These are phyloP conservation scores for Puccinia novopanici DNA, from an alignment of 1,284 basidiomycete species.

Conservation along the genomic window DNA sequence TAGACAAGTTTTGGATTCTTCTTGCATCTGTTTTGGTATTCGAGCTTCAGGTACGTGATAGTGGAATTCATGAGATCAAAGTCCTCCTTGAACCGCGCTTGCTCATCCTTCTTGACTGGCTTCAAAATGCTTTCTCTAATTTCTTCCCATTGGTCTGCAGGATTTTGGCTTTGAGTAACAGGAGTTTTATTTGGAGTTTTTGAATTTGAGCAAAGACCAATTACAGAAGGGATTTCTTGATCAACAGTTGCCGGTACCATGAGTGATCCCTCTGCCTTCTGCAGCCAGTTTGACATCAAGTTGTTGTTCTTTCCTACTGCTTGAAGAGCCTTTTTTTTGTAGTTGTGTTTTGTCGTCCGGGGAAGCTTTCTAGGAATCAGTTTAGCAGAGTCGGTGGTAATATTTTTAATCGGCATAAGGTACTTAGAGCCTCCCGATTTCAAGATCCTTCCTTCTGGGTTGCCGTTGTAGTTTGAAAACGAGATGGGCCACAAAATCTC, in stretches of 20 bases:
- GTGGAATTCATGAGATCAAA: background rate
- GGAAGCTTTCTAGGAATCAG: constrained; percentile 1
- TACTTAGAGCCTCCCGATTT: no score
- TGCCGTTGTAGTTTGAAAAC: background rate
- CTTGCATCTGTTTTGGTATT: background rate
- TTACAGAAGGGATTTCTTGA: no score
- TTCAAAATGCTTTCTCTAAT: background rate
- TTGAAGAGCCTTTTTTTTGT: background rate
- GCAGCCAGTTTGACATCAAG: background rate
- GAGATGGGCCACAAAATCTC: background rate
- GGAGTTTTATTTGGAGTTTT: background rate
- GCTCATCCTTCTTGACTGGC: background rate
- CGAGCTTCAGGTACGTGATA: background rate
- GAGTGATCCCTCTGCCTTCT: no score
- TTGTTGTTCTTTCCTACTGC: constrained; percentile 5
- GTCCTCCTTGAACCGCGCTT: background rate
- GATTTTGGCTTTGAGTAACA: no score
- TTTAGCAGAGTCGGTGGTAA: background rate
- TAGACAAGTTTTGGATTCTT: background rate
- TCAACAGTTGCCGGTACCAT: no score
- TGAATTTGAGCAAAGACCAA: no score
- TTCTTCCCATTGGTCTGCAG: no score
- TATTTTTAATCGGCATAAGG: background rate
- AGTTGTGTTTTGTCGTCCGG: background rate
- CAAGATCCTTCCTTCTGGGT: background rate